Conservation (phyloP, 2,329 filamentous ascomycete species). For the Trichoderma breve region DNA sequence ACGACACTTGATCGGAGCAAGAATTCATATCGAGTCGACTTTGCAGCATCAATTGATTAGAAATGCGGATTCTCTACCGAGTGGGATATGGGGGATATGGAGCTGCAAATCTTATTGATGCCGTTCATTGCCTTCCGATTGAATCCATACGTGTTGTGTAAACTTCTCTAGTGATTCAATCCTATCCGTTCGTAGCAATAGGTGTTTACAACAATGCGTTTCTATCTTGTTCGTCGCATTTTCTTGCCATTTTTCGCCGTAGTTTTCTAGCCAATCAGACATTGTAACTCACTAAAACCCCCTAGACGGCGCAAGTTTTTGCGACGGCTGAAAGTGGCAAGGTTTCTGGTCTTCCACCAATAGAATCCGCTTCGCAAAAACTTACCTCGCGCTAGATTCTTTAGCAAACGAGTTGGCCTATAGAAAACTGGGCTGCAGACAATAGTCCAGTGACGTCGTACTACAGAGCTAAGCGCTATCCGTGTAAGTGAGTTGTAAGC, state of each 20-base stretch:
- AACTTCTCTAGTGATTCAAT: not conserved
- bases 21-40: not conserved
- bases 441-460: not conserved
- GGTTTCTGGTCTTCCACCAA: not conserved
- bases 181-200: not conserved
- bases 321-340: not conserved
- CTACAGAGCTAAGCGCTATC: not conserved
- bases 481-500: not conserved
- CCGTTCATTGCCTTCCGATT: not conserved
- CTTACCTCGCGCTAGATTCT: not conserved
- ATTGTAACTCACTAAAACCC: not conserved
- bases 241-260: not conserved
- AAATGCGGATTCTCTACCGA: not conserved
- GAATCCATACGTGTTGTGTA: not conserved
- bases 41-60: not conserved
- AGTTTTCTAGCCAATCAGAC: not conserved
- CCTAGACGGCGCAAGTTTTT: not conserved
- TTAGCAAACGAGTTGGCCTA: not conserved
- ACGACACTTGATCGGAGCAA: not conserved
- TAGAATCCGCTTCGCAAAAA: not conserved
- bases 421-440: too few relatives aligned
- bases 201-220: not conserved
- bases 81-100: not conserved
- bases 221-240: not conserved
- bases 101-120: not conserved